Evolutionary conservation across 83 land plant species (phyloP).

Genomic region (Thuja plicata): DNA sequence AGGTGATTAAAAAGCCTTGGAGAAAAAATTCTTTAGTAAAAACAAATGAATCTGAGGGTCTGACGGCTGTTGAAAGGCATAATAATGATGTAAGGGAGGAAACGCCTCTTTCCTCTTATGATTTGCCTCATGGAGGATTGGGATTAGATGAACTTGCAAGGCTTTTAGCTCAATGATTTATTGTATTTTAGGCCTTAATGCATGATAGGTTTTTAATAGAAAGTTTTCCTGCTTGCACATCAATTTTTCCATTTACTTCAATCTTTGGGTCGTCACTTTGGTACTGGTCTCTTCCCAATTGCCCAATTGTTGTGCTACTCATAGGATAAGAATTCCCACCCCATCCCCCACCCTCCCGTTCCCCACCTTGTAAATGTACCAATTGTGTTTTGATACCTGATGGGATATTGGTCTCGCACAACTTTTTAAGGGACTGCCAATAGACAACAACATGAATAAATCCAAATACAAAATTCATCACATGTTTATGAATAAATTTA

Average conservation of each 20-base stretch:
- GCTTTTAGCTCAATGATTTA: slow-evolving; percentile 36
- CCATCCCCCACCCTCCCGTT: no score
- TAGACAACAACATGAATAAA: no score
- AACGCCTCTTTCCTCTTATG: not conserved
- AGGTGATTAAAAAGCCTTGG: slow-evolving; percentile 8
- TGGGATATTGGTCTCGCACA: no score
- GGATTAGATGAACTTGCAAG: slow-evolving; percentile 71
- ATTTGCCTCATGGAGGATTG: slow-evolving; percentile 47
- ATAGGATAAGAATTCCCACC: not conserved
- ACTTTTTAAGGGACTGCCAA: no score
- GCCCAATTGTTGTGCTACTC: not conserved
- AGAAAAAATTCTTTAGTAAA: not conserved
- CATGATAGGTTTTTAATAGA: not conserved
- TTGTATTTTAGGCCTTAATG: not conserved
- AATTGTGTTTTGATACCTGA: no score
- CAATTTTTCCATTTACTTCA: not conserved
- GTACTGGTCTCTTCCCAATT: not conserved
- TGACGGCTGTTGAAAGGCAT: slow-evolving; percentile 14
- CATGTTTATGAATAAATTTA: no score
- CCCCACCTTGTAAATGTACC: no score
- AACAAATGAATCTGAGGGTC: slow-evolving; percentile 3
- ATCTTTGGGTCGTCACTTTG: not conserved
- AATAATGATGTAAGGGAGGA: slow-evolving; percentile 2
- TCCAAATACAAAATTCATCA: no score
- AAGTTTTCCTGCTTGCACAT: not conserved